Conservation (phyloP, 257 asterid genomes). For the Fraxinus americana region DNA sequence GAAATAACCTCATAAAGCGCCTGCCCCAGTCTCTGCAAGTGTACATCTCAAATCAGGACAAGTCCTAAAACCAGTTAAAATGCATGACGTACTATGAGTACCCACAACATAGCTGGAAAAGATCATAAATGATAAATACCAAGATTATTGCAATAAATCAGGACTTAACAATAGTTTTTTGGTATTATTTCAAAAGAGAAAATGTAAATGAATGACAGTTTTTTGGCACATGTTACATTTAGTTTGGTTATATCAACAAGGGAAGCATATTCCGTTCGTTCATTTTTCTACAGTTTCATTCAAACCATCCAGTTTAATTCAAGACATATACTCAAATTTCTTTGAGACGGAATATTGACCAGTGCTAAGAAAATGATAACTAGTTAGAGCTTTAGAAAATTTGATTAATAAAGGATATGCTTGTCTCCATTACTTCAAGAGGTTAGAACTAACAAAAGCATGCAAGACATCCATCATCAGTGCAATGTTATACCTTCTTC, state of each 20-base stretch:
- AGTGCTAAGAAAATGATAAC: background rate
- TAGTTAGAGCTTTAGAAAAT: background rate
- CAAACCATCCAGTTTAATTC: background rate
- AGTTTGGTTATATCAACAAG: background rate
- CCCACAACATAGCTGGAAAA: background rate
- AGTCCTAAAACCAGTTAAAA: constrained; percentile 2
- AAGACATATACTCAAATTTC: background rate
- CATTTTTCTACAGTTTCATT: background rate
- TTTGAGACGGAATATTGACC: background rate
- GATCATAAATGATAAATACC: background rate
- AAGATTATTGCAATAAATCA: background rate
- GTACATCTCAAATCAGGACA: constrained; percentile 28
- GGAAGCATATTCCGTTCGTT: background rate
- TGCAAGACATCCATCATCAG: background rate
- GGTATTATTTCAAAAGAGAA: background rate
- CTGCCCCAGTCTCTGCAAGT: constrained; percentile 96
- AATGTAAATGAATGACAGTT: background rate
- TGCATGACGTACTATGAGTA: background rate
- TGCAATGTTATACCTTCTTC: background rate
- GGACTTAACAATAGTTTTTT: background rate
- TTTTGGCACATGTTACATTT: background rate
- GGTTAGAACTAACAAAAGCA: background rate
- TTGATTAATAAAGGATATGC: background rate
- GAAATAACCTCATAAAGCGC: constrained; percentile 86
- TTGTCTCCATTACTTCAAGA: background rate